Conservation (phyloP, 2,329 filamentous ascomycete species). For the Aspergillus persii region DNA sequence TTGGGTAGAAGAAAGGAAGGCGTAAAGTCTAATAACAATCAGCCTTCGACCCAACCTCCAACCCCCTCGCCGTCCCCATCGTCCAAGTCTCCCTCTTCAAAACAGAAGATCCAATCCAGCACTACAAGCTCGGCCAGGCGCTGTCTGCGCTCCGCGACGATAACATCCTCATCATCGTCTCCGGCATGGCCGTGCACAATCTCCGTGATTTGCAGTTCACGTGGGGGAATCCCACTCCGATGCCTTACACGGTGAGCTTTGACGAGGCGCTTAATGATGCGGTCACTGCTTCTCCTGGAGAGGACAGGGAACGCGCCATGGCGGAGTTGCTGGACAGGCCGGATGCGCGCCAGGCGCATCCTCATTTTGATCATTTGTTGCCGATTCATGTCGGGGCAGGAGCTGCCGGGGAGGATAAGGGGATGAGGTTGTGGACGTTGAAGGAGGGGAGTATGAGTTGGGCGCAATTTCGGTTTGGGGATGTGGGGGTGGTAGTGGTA, state of each 20-base stretch:
- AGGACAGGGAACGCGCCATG: conserved; percentile 46
- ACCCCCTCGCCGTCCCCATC: conserved; percentile 64
- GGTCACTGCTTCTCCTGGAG: conserved; percentile 48
- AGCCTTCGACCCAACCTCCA: conserved; percentile 62
- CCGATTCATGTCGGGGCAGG: conserved; percentile 60
- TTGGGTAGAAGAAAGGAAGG: neutral
- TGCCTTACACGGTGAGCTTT: conserved; percentile 62
- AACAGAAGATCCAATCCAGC: conserved; percentile 62
- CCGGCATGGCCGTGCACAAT: conserved; percentile 75
- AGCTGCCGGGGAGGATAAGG: conserved; percentile 51
- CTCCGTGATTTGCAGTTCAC: conserved; percentile 55
- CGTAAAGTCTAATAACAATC: neutral
- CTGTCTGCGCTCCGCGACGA: conserved; percentile 65
- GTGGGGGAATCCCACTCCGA: conserved; percentile 45
- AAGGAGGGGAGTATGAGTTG: conserved; percentile 54
- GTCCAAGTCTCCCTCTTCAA: conserved; percentile 71
- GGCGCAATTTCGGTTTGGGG: conserved; percentile 55
- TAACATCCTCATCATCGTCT: conserved; percentile 65
- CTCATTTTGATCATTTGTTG: conserved; percentile 62
- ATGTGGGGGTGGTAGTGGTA: conserved; percentile 27
- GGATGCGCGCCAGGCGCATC: conserved; percentile 62
- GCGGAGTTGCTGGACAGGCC: conserved; percentile 46
- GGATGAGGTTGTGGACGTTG: conserved; percentile 48
- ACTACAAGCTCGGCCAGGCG: conserved; percentile 67
- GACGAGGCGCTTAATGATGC: conserved; percentile 67